These are phyloP conservation scores for Nigrospora oryzae DNA, from an alignment of 2,329 filamentous ascomycete species.

Conservation along the genomic window DNA sequence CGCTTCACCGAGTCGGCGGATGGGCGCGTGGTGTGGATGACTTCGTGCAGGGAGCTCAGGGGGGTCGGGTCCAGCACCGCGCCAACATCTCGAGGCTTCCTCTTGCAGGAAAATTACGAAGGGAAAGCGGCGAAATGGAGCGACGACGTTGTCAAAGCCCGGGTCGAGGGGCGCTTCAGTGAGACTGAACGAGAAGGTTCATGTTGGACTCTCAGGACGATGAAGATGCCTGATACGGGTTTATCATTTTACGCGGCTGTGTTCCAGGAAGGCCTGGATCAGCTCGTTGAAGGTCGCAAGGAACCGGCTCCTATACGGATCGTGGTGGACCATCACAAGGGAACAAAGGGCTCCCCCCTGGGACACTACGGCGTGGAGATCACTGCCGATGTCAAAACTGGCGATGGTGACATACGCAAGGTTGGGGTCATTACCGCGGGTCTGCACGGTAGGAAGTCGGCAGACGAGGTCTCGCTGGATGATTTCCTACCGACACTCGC, in stretches of 20 bases:
- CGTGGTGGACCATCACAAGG: constrained; percentile 62
- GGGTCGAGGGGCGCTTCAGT: constrained; percentile 75
- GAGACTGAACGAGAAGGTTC: constrained; percentile 76
- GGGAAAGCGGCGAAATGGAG: constrained; percentile 67
- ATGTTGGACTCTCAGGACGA: constrained; percentile 71
- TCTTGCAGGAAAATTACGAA: constrained; percentile 69
- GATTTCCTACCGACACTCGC: constrained; percentile 69
- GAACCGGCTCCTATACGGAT: constrained; percentile 63
- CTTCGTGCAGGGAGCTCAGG: constrained; percentile 53
- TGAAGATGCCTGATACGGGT: constrained; percentile 52
- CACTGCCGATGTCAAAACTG: constrained; percentile 51
- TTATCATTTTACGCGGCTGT: constrained; percentile 57
- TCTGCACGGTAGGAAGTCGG: constrained; percentile 60
- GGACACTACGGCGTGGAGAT: constrained; percentile 66
- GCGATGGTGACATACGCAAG: constrained; percentile 35
- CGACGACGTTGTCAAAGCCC: constrained; percentile 81
- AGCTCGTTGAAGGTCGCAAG: constrained; percentile 54
- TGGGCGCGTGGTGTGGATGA: constrained; percentile 59
- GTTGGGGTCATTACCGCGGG: constrained; percentile 48
- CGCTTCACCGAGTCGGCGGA: constrained; percentile 66
- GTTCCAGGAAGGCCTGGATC: constrained; percentile 60
- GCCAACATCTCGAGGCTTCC: constrained; percentile 57
- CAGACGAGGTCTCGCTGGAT: constrained; percentile 63
- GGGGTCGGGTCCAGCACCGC: constrained; percentile 41
- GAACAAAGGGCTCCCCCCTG: constrained; percentile 57